Base-by-base conservation (phyloP, 495 filamentous ascomycete species). In the Schizothecium vesticola region DNA sequence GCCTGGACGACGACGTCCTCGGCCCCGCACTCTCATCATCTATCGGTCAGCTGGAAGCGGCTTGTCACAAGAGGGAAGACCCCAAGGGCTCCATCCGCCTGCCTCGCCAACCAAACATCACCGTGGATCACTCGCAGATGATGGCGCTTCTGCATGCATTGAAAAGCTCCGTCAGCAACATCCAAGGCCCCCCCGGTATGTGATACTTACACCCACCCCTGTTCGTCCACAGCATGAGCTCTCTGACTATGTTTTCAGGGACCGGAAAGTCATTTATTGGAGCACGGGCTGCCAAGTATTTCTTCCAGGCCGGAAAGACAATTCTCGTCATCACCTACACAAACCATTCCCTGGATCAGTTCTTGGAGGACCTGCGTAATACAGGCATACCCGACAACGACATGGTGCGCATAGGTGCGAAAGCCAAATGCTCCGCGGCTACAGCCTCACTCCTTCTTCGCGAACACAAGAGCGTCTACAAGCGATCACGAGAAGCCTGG, bases 241-340 rank as follows among this genome's bases (percentile, higher is more conserved):
- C 11, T 43, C 60, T 65, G 22, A 69, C 67, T 24, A 71, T 70
- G 74, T 31, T 61, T 66, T 13, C 58, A 92, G 91, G 91, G 3
- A 94, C 91, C 3, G 92, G 92, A 6, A 94, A 94, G 66, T 92
- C 90, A 0, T 92, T 93, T 67, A 86, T 92, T 33, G 92, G 92
- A 0, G 88, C 90, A 0, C 76, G 91, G 3, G 71, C 92, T 19
- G 86, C 87, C 0, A 90, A 90, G 65, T 74, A 78, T 0, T 63
- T 94, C 1, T 76, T 86, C 68, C 78, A 88, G 24, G 72, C 87
- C 0, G 55, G 64, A 0, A 75, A 87, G 64, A 85, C 67, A 0
- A 86, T 92, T 0, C 77, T 94, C 1, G 86, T 92, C 1, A 74
- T 92, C 28, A 81, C 79, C 31, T 86, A 80, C 61, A 87, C 85